Evolutionary conservation across 352 stramenopile species (phyloP).

Genomic region (Phytophthora capsici): DNA sequence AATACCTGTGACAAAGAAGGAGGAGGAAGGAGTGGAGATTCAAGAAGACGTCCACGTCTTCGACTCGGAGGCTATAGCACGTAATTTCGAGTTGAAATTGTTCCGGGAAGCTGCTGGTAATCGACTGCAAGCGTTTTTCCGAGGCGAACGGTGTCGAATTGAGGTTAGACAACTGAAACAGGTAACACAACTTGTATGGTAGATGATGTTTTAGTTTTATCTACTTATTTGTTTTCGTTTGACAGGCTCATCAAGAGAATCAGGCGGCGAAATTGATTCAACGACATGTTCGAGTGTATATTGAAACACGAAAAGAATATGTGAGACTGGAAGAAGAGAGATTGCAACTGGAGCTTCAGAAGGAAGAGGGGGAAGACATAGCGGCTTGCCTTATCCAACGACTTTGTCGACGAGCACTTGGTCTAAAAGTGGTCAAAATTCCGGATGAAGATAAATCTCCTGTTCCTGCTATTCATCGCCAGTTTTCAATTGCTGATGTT

Average conservation of each 20-base stretch:
- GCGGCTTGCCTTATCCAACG: slow-evolving; percentile 51
- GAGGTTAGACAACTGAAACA: slow-evolving; percentile 33
- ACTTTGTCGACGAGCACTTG: slow-evolving; percentile 31
- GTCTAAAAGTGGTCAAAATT: background rate
- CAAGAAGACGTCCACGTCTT: slow-evolving; percentile 29
- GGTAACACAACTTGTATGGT: slow-evolving; percentile 11
- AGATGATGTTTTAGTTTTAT: background rate
- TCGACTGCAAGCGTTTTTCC: slow-evolving; percentile 44
- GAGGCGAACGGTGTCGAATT: slow-evolving; percentile 35
- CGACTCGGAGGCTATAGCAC: slow-evolving; percentile 19
- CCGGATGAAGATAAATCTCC: background rate
- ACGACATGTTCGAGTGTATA: slow-evolving; percentile 29
- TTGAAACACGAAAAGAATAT: slow-evolving; percentile 1
- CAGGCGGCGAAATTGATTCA: slow-evolving; percentile 35
- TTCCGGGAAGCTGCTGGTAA: slow-evolving; percentile 33
- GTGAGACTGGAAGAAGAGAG: slow-evolving; percentile 17
- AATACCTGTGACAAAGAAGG: background rate
- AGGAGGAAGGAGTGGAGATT: slow-evolving; percentile 30
- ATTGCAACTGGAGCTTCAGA: slow-evolving; percentile 33
- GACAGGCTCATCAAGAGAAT: slow-evolving; percentile 26
- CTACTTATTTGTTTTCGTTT: background rate
- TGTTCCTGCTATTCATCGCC: background rate
- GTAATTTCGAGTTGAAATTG: slow-evolving; percentile 28
- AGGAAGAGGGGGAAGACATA: slow-evolving; percentile 48
- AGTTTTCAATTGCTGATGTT: slow-evolving; percentile 20